Conservation (phyloP, 345 rosid genomes). For the Bretschneidera sinensis region DNA sequence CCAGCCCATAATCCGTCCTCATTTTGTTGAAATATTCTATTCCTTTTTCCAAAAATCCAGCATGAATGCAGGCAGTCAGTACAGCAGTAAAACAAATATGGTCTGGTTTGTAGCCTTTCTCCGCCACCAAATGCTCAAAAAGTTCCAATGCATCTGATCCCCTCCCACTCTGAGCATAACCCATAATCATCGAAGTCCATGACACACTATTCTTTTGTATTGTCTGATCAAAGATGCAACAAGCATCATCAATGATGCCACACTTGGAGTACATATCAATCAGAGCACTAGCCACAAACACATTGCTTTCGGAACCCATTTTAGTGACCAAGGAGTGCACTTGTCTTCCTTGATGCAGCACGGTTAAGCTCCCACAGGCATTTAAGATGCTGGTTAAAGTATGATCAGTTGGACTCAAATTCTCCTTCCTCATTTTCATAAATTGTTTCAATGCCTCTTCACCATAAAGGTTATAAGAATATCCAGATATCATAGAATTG, state of each 20-base stretch:
- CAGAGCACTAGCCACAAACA: slow-evolving; percentile 20
- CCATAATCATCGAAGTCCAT: slow-evolving; percentile 30
- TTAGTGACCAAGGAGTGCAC: slow-evolving; percentile 21
- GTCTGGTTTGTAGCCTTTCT: slow-evolving; percentile 14
- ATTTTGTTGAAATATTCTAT: slow-evolving; percentile 15
- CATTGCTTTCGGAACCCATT: slow-evolving; percentile 20
- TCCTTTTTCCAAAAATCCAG: slow-evolving; percentile 21
- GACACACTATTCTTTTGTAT: slow-evolving; percentile 13
- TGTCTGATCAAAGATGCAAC: slow-evolving; percentile 12
- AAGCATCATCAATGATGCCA: slow-evolving; percentile 20
- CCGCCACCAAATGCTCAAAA: slow-evolving; percentile 12
- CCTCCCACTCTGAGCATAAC: slow-evolving; percentile 22
- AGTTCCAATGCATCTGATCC: slow-evolving; percentile 16
- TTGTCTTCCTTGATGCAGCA: slow-evolving; percentile 15
- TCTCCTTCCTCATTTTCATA: slow-evolving; percentile 12
- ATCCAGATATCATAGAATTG: slow-evolving; percentile 18
- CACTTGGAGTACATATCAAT: slow-evolving; percentile 26
- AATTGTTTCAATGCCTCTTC: slow-evolving; percentile 16
- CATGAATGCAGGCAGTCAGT: slow-evolving; percentile 25
- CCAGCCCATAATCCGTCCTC: slow-evolving; percentile 16
- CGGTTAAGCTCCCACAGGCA: slow-evolving; percentile 19
- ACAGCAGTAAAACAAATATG: slow-evolving; percentile 18
- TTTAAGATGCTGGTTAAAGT: slow-evolving; percentile 16
- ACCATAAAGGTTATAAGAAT: slow-evolving; percentile 9
- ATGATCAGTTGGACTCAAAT: slow-evolving; percentile 12